Evolutionary conservation across 495 filamentous ascomycete species (phyloP).

Genomic region (Xylaria longipes): DNA sequence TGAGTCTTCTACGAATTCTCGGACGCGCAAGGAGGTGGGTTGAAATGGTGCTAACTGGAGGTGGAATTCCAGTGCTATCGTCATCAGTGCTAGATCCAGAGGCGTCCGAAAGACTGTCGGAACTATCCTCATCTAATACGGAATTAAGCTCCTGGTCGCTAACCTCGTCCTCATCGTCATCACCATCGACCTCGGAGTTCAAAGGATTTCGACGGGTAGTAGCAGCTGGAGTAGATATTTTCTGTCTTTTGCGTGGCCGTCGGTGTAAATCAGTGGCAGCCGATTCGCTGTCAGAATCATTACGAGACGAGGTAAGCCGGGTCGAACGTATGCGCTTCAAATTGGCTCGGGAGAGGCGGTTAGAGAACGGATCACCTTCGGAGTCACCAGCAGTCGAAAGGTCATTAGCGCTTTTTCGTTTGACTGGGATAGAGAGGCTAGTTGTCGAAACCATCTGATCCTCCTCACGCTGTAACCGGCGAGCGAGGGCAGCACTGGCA

Average conservation of each 20-base stretch:
- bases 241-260: conserved; percentile 23
- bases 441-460: conserved; percentile 26
- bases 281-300: background rate
- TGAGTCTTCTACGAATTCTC: background rate
- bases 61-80: background rate
- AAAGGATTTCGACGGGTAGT: background rate
- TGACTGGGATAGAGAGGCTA: background rate
- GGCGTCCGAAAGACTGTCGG: background rate
- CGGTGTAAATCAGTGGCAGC: no score
- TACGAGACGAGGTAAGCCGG: background rate
- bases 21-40: background rate
- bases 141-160: background rate
- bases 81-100: background rate
- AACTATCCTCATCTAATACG: background rate
- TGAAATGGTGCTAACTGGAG: background rate
- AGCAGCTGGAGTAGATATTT: conserved; percentile 25
- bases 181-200: background rate
- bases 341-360: background rate
- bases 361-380: background rate
- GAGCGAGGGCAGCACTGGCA: conserved; percentile 44
- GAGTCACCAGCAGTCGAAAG: background rate
- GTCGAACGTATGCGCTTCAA: background rate
- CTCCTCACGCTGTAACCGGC: conserved; percentile 47
- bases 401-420: background rate
- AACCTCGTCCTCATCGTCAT: background rate